phyloP scores from a whole-genome alignment of 2,329 filamentous ascomycete genomes.

The Fusarium heterosporum region DNA sequence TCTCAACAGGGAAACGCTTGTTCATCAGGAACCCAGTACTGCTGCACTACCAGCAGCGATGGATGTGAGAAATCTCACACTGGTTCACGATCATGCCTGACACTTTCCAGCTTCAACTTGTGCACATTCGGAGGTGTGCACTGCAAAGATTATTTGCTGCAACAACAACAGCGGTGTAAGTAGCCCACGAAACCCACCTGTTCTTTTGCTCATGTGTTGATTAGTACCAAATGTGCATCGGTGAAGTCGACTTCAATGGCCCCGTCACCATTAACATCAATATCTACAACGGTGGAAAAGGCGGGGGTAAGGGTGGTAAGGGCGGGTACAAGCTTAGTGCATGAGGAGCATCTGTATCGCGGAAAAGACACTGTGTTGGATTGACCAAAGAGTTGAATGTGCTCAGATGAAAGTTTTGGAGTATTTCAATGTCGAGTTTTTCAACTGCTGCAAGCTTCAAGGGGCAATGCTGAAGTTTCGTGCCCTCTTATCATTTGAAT shows the following conservation, averaged over 20 bases:
- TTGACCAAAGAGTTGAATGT: no score
- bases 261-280: constrained; percentile 43
- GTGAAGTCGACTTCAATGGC: constrained; percentile 39
- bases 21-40: constrained; percentile 31
- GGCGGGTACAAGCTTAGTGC: background rate
- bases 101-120: constrained; percentile 20
- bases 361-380: no score
- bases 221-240: constrained; percentile 44
- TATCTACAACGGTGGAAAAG: constrained; percentile 13
- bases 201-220: background rate
- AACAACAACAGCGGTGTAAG: constrained; percentile 45
- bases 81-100: background rate
- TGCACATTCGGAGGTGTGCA: constrained; percentile 31
- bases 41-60: constrained; percentile 28
- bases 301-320: background rate
- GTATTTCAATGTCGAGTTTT: no score
- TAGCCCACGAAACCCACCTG: accelerated
- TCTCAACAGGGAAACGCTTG: background rate
- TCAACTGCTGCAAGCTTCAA: no score
- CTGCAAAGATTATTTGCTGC: constrained; percentile 40
- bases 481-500: no score
- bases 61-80: constrained; percentile 18
- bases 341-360: background rate
- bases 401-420: no score
- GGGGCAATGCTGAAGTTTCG: no score